A percentile compares a stretch with the other conserved stretches of the same genome.
Conservation (phyloP, 2,329 filamentous ascomycete species). For the Fusarium tuaranense region DNA sequence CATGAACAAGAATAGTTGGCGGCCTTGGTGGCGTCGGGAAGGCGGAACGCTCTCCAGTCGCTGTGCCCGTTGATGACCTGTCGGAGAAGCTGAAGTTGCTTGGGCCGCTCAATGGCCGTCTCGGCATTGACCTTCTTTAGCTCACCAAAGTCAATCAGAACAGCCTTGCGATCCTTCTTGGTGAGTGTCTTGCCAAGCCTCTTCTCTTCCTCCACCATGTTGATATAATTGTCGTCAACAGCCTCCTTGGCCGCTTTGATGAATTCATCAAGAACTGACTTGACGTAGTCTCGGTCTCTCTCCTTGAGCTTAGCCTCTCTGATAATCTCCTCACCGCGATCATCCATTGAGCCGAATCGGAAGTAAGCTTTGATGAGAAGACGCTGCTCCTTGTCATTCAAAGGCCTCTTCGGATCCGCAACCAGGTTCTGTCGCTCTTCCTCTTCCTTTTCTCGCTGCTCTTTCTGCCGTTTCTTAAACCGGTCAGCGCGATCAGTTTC, state of each 20-base stretch:
- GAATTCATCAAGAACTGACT: conserved; percentile 80
- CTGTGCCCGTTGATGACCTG: conserved; percentile 74
- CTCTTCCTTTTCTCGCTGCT: conserved; percentile 74
- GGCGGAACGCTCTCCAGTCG: conserved; percentile 84
- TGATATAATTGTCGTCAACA: conserved; percentile 75
- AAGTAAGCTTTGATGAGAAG: conserved; percentile 92
- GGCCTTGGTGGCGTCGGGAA: conserved; percentile 91
- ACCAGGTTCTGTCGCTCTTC: conserved; percentile 79
- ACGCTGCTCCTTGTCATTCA: conserved; percentile 92
- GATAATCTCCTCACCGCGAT: conserved; percentile 88
- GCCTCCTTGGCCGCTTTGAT: conserved; percentile 68
- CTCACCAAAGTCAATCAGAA: conserved; percentile 93
- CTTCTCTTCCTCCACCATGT: conserved; percentile 84
- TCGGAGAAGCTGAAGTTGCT: conserved; percentile 87
- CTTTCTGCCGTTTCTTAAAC: conserved; percentile 74
- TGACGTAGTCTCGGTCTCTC: conserved; percentile 85
- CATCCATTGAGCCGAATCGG: conserved; percentile 89
- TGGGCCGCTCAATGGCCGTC: conserved; percentile 90
- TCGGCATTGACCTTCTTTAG: conserved; percentile 97
- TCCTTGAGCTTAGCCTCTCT: conserved; percentile 86
- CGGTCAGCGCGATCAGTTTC: conserved; percentile 74
- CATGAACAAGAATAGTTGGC: conserved; percentile 93
- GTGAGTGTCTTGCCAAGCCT: conserved; percentile 84
- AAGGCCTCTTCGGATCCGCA: conserved; percentile 86
- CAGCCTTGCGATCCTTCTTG: conserved; percentile 98